These are phyloP conservation scores for Acanthamoeba lenticulata DNA, from an alignment of 208 protist species.

Conservation along the genomic window DNA sequence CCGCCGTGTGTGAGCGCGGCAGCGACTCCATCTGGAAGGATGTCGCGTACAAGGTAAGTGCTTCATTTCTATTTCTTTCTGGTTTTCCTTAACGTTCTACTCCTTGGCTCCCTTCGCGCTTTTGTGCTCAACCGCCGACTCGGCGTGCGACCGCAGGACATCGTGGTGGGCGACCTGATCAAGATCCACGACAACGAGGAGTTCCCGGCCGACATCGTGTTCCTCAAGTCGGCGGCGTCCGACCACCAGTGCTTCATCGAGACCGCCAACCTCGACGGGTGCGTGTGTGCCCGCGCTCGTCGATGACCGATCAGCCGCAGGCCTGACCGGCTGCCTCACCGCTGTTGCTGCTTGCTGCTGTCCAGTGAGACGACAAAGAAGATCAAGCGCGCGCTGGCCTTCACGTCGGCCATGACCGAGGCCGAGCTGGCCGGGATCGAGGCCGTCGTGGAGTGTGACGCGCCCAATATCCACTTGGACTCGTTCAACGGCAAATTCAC, in stretches of 20 bases:
- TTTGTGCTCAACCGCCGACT: neutral
- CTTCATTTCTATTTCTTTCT: no score
- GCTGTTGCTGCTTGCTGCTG: neutral
- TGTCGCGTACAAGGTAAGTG: neutral
- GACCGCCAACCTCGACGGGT: slow-evolving; percentile 94
- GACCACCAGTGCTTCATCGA: slow-evolving; percentile 87
- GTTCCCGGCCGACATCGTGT: slow-evolving; percentile 93
- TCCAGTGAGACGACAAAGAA: slow-evolving; percentile 45
- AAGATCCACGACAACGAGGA: slow-evolving; percentile 84
- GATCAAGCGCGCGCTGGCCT: neutral
- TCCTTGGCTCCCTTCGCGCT: no score
- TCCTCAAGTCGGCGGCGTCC: slow-evolving; percentile 85
- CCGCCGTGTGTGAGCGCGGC: neutral
- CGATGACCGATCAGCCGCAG: slow-evolving; percentile 48
- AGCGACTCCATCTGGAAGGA: neutral
- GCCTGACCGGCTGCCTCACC: no score
- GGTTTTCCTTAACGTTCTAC: no score
- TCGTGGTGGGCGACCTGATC: slow-evolving; percentile 18
- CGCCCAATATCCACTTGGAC: slow-evolving; percentile 44
- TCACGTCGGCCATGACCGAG: slow-evolving; percentile 4
- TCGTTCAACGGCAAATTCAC: slow-evolving; percentile 30
- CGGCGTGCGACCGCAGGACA: slow-evolving; percentile 7
- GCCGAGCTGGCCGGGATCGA: neutral
- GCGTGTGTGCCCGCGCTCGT: neutral
- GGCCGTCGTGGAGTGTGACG: neutral